Percentiles rank a stretch among this genome's conserved stretches.
Evolutionary conservation across 371 early-diverging fungal species (phyloP).

Genomic region (Basidiobolus heterosporus): DNA sequence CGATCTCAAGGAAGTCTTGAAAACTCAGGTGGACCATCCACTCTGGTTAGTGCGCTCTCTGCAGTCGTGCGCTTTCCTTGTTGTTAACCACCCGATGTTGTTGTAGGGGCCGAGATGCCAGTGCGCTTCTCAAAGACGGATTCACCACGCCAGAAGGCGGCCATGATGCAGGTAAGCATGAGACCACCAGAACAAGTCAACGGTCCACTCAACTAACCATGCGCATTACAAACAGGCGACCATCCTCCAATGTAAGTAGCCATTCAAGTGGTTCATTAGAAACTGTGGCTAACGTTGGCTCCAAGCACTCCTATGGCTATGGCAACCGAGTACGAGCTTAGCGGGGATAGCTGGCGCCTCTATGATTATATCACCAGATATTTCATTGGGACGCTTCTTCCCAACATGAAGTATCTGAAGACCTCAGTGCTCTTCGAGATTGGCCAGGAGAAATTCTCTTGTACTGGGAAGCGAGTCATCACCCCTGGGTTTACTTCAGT

Average conservation of each 20-base stretch:
- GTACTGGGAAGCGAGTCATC: slow-evolving; percentile 11
- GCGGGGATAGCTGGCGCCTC: slow-evolving; percentile 29
- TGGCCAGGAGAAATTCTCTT: slow-evolving; percentile 26
- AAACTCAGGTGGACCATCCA: slow-evolving; percentile 18
- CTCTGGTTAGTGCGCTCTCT: slow-evolving; percentile 12
- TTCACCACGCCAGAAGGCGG: slow-evolving; percentile 25
- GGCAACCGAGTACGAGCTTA: slow-evolving; percentile 26
- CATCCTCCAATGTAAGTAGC: slow-evolving; percentile 4
- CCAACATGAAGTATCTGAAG: slow-evolving; percentile 34
- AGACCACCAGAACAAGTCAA: slow-evolving; percentile 16
- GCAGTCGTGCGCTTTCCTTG: neutral
- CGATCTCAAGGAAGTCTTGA: slow-evolving; percentile 24
- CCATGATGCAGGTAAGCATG: slow-evolving; percentile 27
- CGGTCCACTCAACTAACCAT: neutral
- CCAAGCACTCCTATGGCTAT: slow-evolving; percentile 26
- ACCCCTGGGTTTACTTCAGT: slow-evolving; percentile 28
- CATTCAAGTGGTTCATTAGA: neutral
- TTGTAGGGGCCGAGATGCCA: slow-evolving; percentile 1
- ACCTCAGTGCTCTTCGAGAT: slow-evolving; percentile 28
- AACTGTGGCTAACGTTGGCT: neutral
- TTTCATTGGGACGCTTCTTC: slow-evolving; percentile 38
- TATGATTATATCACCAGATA: slow-evolving; percentile 41
- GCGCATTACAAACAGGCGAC: neutral
- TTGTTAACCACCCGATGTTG: neutral
- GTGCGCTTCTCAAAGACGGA: slow-evolving; percentile 13